phyloP scores from a whole-genome alignment of 495 filamentous ascomycete species.

The Neurospora sp. region DNA sequence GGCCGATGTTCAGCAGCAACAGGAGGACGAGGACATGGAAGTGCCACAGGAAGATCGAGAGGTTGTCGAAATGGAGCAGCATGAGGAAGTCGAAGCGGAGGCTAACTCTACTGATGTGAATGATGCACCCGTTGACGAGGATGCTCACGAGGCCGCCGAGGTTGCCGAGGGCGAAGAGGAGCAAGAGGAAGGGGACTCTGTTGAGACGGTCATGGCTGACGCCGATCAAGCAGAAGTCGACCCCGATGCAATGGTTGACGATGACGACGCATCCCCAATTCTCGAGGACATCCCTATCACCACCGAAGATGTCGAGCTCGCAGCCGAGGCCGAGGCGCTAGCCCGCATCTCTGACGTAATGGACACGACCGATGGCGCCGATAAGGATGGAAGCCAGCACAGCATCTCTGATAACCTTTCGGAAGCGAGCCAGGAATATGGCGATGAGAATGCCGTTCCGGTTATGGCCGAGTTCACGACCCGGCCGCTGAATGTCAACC shows the following conservation, averaged over 20 bases:
- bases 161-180: slow-evolving; percentile 19
- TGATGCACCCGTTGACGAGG: slow-evolving; percentile 30
- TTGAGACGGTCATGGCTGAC: neutral
- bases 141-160: slow-evolving; percentile 23
- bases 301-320: slow-evolving; percentile 37
- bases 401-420: slow-evolving; percentile 35
- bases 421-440: slow-evolving; percentile 52
- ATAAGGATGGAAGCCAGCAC: slow-evolving; percentile 1
- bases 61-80: neutral
- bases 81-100: neutral
- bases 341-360: neutral
- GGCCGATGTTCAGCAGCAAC: neutral
- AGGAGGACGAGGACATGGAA: neutral
- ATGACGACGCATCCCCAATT: slow-evolving; percentile 17
- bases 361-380: neutral
- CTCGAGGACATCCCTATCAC: slow-evolving; percentile 29
- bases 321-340: slow-evolving; percentile 32
- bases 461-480: slow-evolving; percentile 7
- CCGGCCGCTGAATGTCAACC: neutral
- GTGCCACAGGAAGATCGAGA: neutral
- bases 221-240: neutral
- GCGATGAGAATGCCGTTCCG: slow-evolving; percentile 50
- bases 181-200: slow-evolving; percentile 11
- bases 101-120: neutral
- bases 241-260: neutral